phyloP scores from a whole-genome alignment of 2,329 filamentous ascomycete genomes.

The Aspergillus fischeri region DNA sequence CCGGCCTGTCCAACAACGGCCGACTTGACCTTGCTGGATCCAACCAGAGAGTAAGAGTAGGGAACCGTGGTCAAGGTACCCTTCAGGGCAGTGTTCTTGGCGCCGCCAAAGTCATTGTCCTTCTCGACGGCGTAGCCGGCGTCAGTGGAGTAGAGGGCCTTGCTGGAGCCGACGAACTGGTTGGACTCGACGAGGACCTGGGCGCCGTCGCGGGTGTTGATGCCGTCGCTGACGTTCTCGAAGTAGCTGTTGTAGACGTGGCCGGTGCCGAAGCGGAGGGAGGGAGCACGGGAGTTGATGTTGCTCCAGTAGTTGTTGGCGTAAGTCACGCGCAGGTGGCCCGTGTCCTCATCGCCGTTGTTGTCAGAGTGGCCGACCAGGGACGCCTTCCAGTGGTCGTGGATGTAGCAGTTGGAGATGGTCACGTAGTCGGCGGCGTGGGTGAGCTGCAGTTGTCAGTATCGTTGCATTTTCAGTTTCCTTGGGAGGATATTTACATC shows the following conservation, averaged over 20 bases:
- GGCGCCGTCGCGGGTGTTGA: slow-evolving; percentile 57
- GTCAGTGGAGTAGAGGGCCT: slow-evolving; percentile 45
- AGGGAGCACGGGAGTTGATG: slow-evolving; percentile 61
- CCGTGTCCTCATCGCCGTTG: slow-evolving; percentile 57
- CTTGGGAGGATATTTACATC: slow-evolving; percentile 37
- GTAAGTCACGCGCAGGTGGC: slow-evolving; percentile 61
- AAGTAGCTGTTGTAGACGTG: slow-evolving; percentile 58
- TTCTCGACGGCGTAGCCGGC: slow-evolving; percentile 43
- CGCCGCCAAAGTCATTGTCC: slow-evolving; percentile 48
- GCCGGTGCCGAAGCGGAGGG: slow-evolving; percentile 62
- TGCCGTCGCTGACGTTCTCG: slow-evolving; percentile 44
- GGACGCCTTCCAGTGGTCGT: slow-evolving; percentile 61
- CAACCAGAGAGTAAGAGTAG: slow-evolving; percentile 53
- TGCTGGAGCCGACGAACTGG: slow-evolving; percentile 45
- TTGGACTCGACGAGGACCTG: slow-evolving; percentile 58
- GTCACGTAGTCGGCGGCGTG: slow-evolving; percentile 58
- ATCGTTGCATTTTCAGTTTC: neutral
- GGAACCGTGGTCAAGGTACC: slow-evolving; percentile 52
- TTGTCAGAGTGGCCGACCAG: slow-evolving; percentile 57
- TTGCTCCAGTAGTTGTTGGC: slow-evolving; percentile 64
- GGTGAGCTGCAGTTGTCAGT: slow-evolving; percentile 37
- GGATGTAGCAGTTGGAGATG: slow-evolving; percentile 50
- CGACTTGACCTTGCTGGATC: slow-evolving; percentile 45
- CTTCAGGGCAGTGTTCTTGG: slow-evolving; percentile 46
- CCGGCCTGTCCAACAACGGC: slow-evolving; percentile 38